Evolutionary conservation across 192 early-diverging fungal genomes (phyloP), one percentile per base, ranked within the genome.

Genomic region (Linnemannia exigua): DNA sequence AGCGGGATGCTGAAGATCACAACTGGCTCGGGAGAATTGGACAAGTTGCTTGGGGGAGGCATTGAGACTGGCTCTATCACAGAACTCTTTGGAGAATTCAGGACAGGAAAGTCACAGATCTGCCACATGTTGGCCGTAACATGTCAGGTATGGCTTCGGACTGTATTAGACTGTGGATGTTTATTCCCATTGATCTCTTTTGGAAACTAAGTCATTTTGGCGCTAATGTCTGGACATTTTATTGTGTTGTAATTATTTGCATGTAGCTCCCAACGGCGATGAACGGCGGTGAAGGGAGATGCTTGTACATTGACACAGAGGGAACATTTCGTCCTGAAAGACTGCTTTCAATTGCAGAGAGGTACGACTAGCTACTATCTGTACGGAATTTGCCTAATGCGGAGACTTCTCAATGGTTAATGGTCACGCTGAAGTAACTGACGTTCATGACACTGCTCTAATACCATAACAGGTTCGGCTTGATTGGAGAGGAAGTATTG

Each of bases 51-150:
- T 5, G 98, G 97, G 50, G 98, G 95, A 71, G 98, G 98, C 20
- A 94, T 99, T 63, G 98, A 99, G 79, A 99, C 98, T 6, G 98
- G 98, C 3, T 92, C 96, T 7, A 99, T 99, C 46, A 99, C 98
- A 31, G 98, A 99, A 86, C 90, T 99, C 0, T 99, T 99, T 94
- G 98, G 98, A 41, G 98, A 99, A 89, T 99, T 99, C 81, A 89
- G 98, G 68, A 99, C 98, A 9, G 98, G 98, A 78, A 99, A 99
- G 88, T 98, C 95, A 76, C 98, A 99, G 83, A 77, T 99, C 17
- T 99, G 98, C 87, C 98, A 99, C 75, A 97, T 95, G 36, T 88
- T 99, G 47, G 97, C 98, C 8, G 97, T 99, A 31, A 96, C 95
- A n/a, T 97, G 96, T 77, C 98, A 99, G 91, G 94, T 94, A 87